Evolutionary conservation across 352 stramenopile genomes (phyloP).

Genomic region (Thalassiosira ordinaria): DNA sequence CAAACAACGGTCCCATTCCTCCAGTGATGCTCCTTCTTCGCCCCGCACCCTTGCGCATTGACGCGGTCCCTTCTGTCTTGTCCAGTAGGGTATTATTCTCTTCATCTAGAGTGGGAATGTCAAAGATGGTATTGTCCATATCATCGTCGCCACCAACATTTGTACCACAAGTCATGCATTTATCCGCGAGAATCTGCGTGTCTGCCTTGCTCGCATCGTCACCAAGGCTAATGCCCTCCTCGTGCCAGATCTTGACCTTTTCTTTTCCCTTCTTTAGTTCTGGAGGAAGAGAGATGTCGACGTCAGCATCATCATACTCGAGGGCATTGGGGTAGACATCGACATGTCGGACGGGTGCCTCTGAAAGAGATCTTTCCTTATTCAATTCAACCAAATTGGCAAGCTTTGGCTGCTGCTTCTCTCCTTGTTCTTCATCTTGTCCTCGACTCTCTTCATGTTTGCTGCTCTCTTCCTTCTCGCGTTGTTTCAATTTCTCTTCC

Average conservation of each 20-base stretch:
- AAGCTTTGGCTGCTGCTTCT: no score
- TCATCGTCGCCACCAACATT: no score
- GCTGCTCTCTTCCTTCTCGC: no score
- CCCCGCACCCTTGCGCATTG: no score
- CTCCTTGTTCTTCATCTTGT: not conserved
- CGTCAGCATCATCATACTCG: slow-evolving; percentile 1
- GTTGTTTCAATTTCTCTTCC: no score
- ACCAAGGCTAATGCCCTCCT: slow-evolving; percentile 10
- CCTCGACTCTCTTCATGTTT: no score
- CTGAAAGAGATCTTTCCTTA: no score
- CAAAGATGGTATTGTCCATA: not conserved
- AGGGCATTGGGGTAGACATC: slow-evolving; percentile 4
- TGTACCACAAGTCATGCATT: slow-evolving; percentile 10
- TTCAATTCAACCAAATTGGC: no score
- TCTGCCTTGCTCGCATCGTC: slow-evolving; percentile 18
- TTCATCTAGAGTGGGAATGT: not conserved
- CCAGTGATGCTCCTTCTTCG: no score
- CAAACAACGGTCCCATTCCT: no score
- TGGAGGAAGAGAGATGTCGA: slow-evolving; percentile 15
- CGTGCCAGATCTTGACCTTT: slow-evolving; percentile 23
- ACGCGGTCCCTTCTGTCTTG: slow-evolving; percentile 3
- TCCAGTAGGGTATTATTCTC: slow-evolving; percentile 9
- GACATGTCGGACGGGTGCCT: slow-evolving; percentile 6
- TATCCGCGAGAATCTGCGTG: not conserved
- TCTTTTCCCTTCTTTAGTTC: slow-evolving; percentile 10